Base-by-base conservation (phyloP, 345 rosid species). In the Fremontodendron californicum region DNA sequence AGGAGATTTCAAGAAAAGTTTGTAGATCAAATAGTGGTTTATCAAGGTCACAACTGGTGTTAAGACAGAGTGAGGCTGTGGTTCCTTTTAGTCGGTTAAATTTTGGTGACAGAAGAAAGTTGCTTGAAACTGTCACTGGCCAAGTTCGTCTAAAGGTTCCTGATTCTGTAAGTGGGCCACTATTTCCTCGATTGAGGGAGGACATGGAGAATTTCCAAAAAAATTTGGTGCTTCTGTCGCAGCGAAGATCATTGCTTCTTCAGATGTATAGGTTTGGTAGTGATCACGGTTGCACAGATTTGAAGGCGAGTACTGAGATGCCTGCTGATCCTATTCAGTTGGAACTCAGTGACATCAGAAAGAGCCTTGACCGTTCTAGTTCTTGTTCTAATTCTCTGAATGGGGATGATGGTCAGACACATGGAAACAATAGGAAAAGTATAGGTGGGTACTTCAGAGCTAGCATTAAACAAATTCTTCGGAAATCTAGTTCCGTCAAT, bases 41-140 rank as follows among this genome's bases (percentile, higher is more conserved):
- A 75, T 82, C 83, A 2, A 78, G 79, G 81, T 80, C 87, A 25
- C 82, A 82, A 57, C 40, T 77, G 73, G 45, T 58, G 33, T 29
- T 75, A 37, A 88, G 74, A 72, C 85, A 71, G 63, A 78, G 52
- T 5, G 90, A 86, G 74, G 63, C 79, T 16, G 69, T 10, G 55
- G 80, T 90, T 74, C 91, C 91, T 18, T 94, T 94, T 82, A 67
- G 85, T 78, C 86, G 82, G 75, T 83, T 92, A 78, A 75, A 85
- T 15, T 94, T 91, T 79, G 79, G 86, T 76, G 92, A 90, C 69
- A 84, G 97, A 75, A 91, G 93, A 79, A 92, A 85, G 85, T 83
- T 94, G 80, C 90, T 92, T 67, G 89, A 91, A 39, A 71, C 74
- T 76, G 93, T 94, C 23, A 85, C 92, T 0, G 73, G 70, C 58